Percentiles rank a stretch among this genome's conserved stretches.
Evolutionary conservation across 139 green algal genomes (phyloP).

Genomic region (Picochlorum sp.): DNA sequence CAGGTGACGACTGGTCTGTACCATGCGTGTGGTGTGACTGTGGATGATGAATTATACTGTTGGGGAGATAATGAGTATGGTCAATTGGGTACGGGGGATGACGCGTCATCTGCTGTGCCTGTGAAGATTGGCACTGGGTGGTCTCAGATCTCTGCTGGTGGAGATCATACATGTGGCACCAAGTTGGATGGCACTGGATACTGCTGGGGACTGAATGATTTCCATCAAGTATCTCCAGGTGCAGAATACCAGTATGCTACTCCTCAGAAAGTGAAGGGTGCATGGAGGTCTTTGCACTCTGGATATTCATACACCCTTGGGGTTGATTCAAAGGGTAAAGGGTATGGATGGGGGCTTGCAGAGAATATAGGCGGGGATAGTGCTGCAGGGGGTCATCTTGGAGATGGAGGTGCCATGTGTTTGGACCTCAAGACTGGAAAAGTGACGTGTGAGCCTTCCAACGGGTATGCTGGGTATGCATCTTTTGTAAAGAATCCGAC

Average conservation of each 20-base stretch:
- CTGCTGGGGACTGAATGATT: constrained; percentile 6
- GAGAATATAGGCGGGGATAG: background rate
- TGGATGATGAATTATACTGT: background rate
- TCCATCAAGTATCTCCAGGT: constrained; percentile 2
- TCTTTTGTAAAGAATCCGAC: background rate
- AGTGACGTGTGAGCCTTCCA: background rate
- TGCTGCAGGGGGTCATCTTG: background rate
- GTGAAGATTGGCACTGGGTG: background rate
- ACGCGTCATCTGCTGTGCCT: background rate
- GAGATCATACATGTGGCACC: background rate
- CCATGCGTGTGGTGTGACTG: constrained; percentile 1
- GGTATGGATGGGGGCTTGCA: background rate
- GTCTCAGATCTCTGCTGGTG: background rate
- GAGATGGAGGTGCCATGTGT: background rate
- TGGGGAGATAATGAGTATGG: constrained; percentile 4
- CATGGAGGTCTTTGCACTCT: background rate
- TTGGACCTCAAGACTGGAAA: background rate
- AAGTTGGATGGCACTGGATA: constrained; percentile 2
- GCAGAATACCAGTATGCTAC: background rate
- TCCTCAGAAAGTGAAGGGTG: background rate
- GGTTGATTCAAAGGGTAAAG: background rate
- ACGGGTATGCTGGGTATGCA: background rate
- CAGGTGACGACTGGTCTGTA: background rate
- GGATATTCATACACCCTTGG: background rate
- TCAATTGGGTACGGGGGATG: background rate